Conservation (phyloP, 2,329 filamentous ascomycete genomes). For the Diaporthe humulicola region DNA sequence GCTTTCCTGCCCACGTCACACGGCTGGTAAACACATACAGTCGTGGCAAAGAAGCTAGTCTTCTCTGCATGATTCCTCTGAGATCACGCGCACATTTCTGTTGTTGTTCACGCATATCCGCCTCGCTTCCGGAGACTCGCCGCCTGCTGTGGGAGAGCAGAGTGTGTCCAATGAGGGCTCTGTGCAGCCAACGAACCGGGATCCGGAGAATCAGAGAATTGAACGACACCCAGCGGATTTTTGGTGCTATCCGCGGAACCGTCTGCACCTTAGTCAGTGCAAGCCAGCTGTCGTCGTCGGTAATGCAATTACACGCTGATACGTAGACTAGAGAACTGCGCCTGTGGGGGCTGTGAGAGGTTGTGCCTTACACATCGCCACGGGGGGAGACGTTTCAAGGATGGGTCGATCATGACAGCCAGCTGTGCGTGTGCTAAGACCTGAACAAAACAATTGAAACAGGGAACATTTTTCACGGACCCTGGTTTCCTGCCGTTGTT, state of each 20-base stretch:
- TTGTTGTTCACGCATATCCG: constrained; percentile 10
- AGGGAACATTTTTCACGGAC: background rate
- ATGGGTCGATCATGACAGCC: constrained; percentile 22
- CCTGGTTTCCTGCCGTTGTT: constrained; percentile 6
- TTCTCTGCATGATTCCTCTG: background rate
- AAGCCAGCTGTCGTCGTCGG: background rate
- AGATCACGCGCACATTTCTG: background rate
- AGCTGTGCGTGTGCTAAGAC: constrained; percentile 3
- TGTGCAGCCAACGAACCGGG: constrained; percentile 1
- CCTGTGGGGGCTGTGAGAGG: constrained; percentile 36
- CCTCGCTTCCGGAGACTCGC: background rate
- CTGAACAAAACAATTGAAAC: constrained; percentile 20
- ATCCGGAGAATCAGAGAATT: constrained; percentile 7
- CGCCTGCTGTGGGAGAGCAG: background rate
- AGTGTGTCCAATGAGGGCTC: constrained; percentile 14
- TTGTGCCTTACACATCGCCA: constrained; percentile 11
- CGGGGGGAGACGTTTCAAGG: constrained; percentile 16
- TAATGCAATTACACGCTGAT: constrained; percentile 1
- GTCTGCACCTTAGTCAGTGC: constrained; percentile 24
- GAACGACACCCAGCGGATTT: constrained; percentile 11
- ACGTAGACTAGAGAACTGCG: constrained; percentile 6
- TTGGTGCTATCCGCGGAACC: background rate
- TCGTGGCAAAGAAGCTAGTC: background rate
- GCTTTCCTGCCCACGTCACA: background rate
- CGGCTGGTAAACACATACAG: background rate